Evolutionary conservation across 148 eudicot genomes (phyloP).

Genomic region (Rhododendron ferrugineum): DNA sequence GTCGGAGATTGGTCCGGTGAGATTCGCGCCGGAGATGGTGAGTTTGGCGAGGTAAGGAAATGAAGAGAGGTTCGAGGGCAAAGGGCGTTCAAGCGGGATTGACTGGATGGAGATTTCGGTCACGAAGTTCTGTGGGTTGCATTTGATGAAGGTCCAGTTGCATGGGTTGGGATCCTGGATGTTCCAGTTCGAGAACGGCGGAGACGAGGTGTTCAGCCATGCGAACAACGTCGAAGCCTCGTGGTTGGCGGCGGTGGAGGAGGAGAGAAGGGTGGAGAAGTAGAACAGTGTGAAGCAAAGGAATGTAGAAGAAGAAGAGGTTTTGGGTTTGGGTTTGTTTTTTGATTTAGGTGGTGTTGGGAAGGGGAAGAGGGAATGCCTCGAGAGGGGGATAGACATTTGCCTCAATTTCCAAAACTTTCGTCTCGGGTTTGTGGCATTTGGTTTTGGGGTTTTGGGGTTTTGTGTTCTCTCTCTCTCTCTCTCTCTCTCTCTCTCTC

Average conservation of each 20-base stretch:
- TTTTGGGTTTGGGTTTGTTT: slow-evolving; percentile 10
- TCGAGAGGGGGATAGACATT: slow-evolving; percentile 49
- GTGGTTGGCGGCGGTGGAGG: slow-evolving; percentile 15
- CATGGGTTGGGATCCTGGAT: slow-evolving; percentile 55
- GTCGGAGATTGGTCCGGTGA: slow-evolving; percentile 65
- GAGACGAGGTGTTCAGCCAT: slow-evolving; percentile 12
- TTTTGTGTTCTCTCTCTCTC: neutral
- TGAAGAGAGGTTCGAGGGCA: slow-evolving; percentile 52
- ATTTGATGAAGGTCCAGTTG: slow-evolving; percentile 64
- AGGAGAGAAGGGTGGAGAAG: slow-evolving; percentile 13
- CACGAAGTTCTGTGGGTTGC: slow-evolving; percentile 40
- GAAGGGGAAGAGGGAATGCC: slow-evolving; percentile 23
- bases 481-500: neutral
- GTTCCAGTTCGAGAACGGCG: slow-evolving; percentile 43
- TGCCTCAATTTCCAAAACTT: slow-evolving; percentile 58
- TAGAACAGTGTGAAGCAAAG: neutral
- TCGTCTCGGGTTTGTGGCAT: slow-evolving; percentile 42
- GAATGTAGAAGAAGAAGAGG: slow-evolving; percentile 4
- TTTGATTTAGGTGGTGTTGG: neutral
- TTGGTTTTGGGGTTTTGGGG: slow-evolving; percentile 11
- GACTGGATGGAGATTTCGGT: slow-evolving; percentile 44
- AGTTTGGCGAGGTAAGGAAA: slow-evolving; percentile 37
- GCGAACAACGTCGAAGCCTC: slow-evolving; percentile 12
- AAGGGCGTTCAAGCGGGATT: slow-evolving; percentile 35
- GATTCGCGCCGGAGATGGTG: slow-evolving; percentile 50